Percentiles rank a stretch among this genome's conserved stretches.
phyloP scores from a whole-genome alignment of 169 alveolate species.

The Eimeria maxima region DNA sequence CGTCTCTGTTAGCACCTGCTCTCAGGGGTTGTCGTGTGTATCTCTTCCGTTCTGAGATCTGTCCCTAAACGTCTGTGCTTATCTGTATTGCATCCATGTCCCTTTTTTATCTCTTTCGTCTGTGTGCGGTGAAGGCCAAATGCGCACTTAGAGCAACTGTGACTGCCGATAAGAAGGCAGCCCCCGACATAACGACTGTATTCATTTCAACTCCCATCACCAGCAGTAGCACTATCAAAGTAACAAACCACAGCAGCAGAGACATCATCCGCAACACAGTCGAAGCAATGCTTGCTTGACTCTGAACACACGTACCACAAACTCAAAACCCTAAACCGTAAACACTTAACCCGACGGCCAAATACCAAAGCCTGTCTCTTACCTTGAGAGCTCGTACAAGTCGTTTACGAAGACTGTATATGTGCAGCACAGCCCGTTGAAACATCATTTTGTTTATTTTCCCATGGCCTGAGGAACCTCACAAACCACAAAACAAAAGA shows the following conservation, averaged over 20 bases:
- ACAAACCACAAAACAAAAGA: neutral
- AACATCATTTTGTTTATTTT: conserved; percentile 71
- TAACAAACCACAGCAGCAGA: conserved; percentile 51
- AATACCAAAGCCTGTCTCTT: neutral
- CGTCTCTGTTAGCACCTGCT: neutral
- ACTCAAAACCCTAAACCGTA: neutral
- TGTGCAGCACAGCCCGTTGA: conserved; percentile 62
- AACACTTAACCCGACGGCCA: neutral
- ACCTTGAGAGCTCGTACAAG: conserved; percentile 72
- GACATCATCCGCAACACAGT: conserved; percentile 73
- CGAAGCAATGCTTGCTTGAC: conserved; percentile 80
- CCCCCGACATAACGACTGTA: conserved; percentile 80
- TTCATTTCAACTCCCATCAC: conserved; percentile 78
- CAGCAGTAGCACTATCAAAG: conserved; percentile 60
- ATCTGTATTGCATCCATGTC: neutral
- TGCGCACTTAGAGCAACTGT: conserved; percentile 74
- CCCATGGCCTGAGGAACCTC: conserved; percentile 55
- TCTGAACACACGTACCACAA: conserved; percentile 40
- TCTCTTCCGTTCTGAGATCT: neutral
- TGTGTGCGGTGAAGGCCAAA: neutral
- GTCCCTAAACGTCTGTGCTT: neutral
- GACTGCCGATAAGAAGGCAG: conserved; percentile 63
- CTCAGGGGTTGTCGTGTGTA: neutral
- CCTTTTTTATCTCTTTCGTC: neutral
- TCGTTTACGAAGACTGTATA: conserved; percentile 63